Base-by-base conservation (phyloP, 495 filamentous ascomycete species). In the Penicillium coffeae region DNA sequence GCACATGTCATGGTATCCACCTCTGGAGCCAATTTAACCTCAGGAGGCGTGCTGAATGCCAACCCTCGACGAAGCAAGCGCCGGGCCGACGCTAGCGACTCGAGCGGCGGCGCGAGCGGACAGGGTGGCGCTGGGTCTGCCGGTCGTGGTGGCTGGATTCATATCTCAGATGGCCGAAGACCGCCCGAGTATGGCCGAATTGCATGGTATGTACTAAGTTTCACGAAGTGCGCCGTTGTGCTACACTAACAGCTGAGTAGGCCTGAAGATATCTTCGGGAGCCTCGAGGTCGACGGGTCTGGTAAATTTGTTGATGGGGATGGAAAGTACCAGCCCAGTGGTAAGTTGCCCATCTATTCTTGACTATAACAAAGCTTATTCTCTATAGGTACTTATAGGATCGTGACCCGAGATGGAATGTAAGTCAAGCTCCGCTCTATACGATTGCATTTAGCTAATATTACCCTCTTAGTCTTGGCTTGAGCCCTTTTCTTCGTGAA, bases 211-310 rank as follows among this genome's bases (percentile, higher is more conserved):
- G 55, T 16, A 16, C 3, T 18, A 27, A 21, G 5, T n/a, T 21
- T 1, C 6, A 8, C 8, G 19, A 18, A 37, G 4, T 15, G 3
- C 3, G 8, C 18, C 16, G 15, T 22, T 12, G 3, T 18, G 18
- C 2, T 45, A 12, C 35, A 15, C 62, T 68, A 34, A 68, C 40
- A 22, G 3, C 14, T 45, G 4, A 38, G 46, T 32, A 74, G 78
- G 75, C 81, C 82, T 0, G 91, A 95, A 66, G 89, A 97, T 70
- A 97, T 97, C 47, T 84, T 97, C 58, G 92, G 92, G 25, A 96
- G 91, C 59, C 74, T 96, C 39, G 85, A 93, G 62, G 88, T 95
- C 8, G 85, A 95, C 73, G 79, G 76, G 3, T 52, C 77, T 15
- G 92, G 92, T 1, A 69, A 79, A n/a, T 88, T 96, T 59, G 78